Base-by-base conservation (phyloP, 805 yeast genomes). In the Lipomyces yamanashiensis region DNA sequence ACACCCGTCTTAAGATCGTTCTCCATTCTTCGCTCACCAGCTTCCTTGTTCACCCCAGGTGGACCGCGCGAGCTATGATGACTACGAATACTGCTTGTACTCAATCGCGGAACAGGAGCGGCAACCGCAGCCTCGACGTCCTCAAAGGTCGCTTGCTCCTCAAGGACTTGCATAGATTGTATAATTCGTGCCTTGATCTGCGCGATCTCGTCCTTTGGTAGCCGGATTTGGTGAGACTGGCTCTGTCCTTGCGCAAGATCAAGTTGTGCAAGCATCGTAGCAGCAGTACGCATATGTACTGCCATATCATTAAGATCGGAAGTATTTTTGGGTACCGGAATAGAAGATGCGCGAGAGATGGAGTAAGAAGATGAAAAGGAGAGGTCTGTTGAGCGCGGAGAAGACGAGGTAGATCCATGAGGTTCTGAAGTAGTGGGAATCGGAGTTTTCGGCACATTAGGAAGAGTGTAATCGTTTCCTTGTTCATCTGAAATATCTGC, bases 201-300 rank as follows among this genome's bases (percentile, higher is more conserved):
- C 15, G 82, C 82, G 2, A 86, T 82, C 72, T 89, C 92, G 51
- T 82, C 85, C 39, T 82, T 79, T 2, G 90, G 70, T 17, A 78
- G 72, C 60, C 72, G 73, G 28, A 74, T 59, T 21, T 57, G 62
- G 39, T 73, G 72, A 48, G 81, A 81, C 12, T 84, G 79, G 2
- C 85, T 80, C 50, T 50, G 58, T 13, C 51, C 56, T 39, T 43
- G 54, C 8, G 67, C 66, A 15, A 86, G 84, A 64, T 95, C 98
- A 37, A 95, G 77, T 74, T 95, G 99, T 9, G 92, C 86, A 34
- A 95, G 78, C 96, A 95, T 95, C 4, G 95, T 89, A 0, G 98
- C 90, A 0, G 99, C 98, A 34, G 96, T 92, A 70, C 98, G 83
- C 93, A 95, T 90, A 75, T 95, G 98, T 8, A 90, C 87, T 0